These are phyloP conservation scores for Annona squamosa DNA, from an alignment of 164 flowering plant genomes.

Conservation along the genomic window DNA sequence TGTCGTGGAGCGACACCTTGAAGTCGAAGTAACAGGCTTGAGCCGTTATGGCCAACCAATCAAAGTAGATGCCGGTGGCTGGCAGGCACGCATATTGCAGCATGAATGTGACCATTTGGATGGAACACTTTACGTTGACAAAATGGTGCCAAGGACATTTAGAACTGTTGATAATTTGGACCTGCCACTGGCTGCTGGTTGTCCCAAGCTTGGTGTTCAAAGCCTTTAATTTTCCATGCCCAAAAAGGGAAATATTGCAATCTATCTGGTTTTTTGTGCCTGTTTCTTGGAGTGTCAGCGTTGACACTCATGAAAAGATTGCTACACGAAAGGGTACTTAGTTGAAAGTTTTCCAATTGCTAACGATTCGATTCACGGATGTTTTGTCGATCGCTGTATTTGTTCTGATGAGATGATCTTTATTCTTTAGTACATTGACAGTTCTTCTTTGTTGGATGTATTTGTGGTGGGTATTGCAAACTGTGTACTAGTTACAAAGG, in stretches of 20 bases:
- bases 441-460: neutral
- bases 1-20: conserved; percentile 65
- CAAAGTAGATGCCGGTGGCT: conserved; percentile 69
- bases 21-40: conserved; percentile 80
- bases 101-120: conserved; percentile 95
- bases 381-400: neutral
- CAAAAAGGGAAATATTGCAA: neutral
- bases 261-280: neutral
- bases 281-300: neutral
- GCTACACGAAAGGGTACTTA: neutral
- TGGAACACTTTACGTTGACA: conserved; percentile 86
- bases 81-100: conserved; percentile 92
- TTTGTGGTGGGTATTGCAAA: neutral
- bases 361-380: neutral
- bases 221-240: conserved; percentile 3
- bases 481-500: neutral
- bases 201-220: conserved; percentile 61
- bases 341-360: neutral
- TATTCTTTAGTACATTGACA: neutral
- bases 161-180: conserved; percentile 69
- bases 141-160: conserved; percentile 72
- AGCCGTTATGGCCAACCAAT: conserved; percentile 61
- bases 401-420: neutral
- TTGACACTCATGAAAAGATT: neutral
- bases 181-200: conserved; percentile 72